These are phyloP conservation scores for Neofusicoccum parvum DNA, from an alignment of 2,329 filamentous ascomycete species.

Conservation along the genomic window DNA sequence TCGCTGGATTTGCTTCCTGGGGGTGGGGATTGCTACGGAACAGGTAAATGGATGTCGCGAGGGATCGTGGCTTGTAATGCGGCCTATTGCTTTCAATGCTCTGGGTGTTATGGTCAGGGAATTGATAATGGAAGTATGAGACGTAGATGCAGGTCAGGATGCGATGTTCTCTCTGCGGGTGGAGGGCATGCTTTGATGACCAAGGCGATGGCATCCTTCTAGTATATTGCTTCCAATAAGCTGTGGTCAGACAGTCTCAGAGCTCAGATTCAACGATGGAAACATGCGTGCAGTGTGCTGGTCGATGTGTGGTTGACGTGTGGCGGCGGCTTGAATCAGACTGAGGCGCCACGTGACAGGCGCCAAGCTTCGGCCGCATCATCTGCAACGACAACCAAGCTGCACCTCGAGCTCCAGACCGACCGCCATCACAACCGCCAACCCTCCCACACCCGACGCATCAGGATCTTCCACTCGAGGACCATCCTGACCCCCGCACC, in stretches of 20 bases:
- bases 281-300: not conserved
- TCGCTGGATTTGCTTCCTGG: not conserved
- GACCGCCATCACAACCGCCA: slow-evolving; percentile 1
- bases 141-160: not conserved
- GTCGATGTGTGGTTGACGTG: not conserved
- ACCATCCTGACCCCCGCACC: slow-evolving; percentile 4
- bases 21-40: not conserved
- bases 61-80: not conserved
- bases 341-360: not conserved
- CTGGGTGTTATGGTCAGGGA: not conserved
- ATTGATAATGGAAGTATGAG: slow-evolving; percentile 1
- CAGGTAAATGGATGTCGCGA: not conserved
- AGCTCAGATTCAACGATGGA: too few species aligned
- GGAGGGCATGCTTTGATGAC: not conserved
- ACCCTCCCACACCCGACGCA: not conserved
- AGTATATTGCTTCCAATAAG: not conserved
- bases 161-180: not conserved
- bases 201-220: not conserved
- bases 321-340: not conserved
- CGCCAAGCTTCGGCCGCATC: slow-evolving; percentile 5
- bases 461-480: slow-evolving; percentile 5
- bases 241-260: not conserved
- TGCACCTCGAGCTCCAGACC: slow-evolving; percentile 12
- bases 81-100: not conserved
- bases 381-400: slow-evolving; percentile 18